phyloP scores from a whole-genome alignment of 192 early-diverging fungal genomes.

The Linnemannia schmuckeri region DNA sequence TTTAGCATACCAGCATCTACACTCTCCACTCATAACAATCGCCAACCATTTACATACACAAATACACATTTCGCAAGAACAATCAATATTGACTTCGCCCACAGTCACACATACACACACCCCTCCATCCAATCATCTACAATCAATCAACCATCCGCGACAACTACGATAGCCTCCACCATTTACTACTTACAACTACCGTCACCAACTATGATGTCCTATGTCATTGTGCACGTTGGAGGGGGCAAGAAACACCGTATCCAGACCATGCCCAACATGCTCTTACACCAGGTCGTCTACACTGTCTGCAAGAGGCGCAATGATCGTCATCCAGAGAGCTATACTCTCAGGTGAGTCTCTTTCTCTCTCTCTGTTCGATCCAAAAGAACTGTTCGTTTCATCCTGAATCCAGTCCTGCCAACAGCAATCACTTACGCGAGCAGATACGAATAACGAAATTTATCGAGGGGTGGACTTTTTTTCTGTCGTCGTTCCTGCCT shows the following conservation, averaged over 20 bases:
- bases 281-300: constrained; percentile 71
- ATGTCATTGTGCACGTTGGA: constrained; percentile 55
- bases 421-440: neutral
- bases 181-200: neutral
- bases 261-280: constrained; percentile 78
- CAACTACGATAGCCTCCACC: neutral
- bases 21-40: neutral
- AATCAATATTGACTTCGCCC: neutral
- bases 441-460: neutral
- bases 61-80: neutral
- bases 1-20: constrained; percentile 2
- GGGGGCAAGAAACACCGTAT: constrained; percentile 55
- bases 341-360: constrained; percentile 63
- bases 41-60: neutral
- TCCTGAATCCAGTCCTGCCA: neutral
- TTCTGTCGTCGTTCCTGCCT: neutral
- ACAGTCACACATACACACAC: neutral
- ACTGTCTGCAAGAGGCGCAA: constrained; percentile 66
- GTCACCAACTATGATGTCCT: constrained; percentile 62
- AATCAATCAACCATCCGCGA: neutral
- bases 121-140: too few relatives aligned
- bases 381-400: neutral
- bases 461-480: too few relatives aligned
- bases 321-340: constrained; percentile 59
- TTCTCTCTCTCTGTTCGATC: neutral